A percentile compares a stretch with the other conserved stretches of the same genome.
phyloP scores from a whole-genome alignment of 768 basidiomycete genomes.

The Amanita muscaria region DNA sequence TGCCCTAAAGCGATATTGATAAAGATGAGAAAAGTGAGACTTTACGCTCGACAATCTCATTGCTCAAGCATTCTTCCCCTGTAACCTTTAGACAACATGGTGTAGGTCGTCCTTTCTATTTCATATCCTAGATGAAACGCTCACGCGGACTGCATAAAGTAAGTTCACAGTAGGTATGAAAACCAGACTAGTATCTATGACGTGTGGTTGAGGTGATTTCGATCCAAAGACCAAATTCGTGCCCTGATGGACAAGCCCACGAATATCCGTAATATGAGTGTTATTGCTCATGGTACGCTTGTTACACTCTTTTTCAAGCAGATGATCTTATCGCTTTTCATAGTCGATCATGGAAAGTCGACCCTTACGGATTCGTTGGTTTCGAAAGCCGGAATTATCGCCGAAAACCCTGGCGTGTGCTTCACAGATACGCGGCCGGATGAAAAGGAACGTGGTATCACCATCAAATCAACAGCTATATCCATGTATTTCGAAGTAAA shows the following conservation, averaged over 20 bases:
- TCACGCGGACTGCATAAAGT: conserved; percentile 36
- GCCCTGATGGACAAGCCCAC: conserved; percentile 82
- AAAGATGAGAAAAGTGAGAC: conserved; percentile 29
- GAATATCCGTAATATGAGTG: conserved; percentile 94
- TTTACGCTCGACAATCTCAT: too few species aligned
- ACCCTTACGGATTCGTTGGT: conserved; percentile 98
- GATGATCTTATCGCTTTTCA: conserved; percentile 9
- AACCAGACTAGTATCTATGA: neutral
- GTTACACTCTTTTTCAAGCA: conserved; percentile 6
- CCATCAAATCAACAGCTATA: conserved; percentile 99
- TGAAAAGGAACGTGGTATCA: conserved; percentile 99
- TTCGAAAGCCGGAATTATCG: conserved; percentile 99
- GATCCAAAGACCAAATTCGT: conserved; percentile 69
- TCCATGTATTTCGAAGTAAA: conserved; percentile 98
- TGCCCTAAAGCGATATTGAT: conserved; percentile 35
- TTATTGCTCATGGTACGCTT: conserved; percentile 72
- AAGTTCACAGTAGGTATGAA: conserved; percentile 76
- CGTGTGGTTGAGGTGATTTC: conserved; percentile 10
- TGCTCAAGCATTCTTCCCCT: too few species aligned
- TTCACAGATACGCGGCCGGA: conserved; percentile 97
- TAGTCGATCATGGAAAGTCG: conserved; percentile 99
- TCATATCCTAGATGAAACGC: conserved; percentile 14
- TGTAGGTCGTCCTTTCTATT: conserved; percentile 52
- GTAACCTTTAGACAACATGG: conserved; percentile 61
- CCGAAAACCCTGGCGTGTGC: conserved; percentile 93